Base-by-base conservation (phyloP, 139 green algal genomes). In the Picochlorum sp. region DNA sequence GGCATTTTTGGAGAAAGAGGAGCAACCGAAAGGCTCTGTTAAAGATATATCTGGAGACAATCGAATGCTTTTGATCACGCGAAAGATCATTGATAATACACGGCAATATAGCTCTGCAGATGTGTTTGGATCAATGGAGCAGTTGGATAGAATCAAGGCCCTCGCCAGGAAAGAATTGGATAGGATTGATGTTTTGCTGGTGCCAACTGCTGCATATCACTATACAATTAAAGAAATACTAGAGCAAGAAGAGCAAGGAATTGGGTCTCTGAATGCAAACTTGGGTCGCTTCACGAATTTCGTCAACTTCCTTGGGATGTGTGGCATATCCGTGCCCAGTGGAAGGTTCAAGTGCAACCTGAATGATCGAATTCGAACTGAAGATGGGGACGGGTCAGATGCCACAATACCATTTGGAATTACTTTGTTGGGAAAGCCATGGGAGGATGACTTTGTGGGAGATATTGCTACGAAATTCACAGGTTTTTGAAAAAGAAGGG, bases 271-370 rank as follows among this genome's bases (percentile, higher is more conserved):
- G 30, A 92, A 92, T 62, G 84, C 81, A 54, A 87, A 86, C 54
- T 72, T 88, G 26, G 85, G 85, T 13, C 65, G 78, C 14, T 92
- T 90, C 70, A 92, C 85, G 21, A 92, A 92, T 62, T 92, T 92
- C 68, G 85, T 91, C 14, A 92, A 92, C 62, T 77, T 91, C 45
- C 56, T 89, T 59, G 85, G 88, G 72, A 84, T 92, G 82, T 84
- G 73, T 32, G 85, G 77, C 52, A 72, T 92, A 7, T 67, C 79
- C 11, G 75, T 92, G n/a, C 85, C 79, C 10, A 83, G 74, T 8
- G 78, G 73, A 9, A 26, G 88, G 57, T 57, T 91, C 59, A 50
- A 23, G 23, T 3, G 50, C 70, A 61, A 30, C 16, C 14, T 28
- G 24, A 26, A 20, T 10, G 20, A 66, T 15, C 20, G 50, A 7